These are phyloP conservation scores for Wilcoxina mikolae DNA, from an alignment of 495 filamentous ascomycete genomes.

Conservation along the genomic window DNA sequence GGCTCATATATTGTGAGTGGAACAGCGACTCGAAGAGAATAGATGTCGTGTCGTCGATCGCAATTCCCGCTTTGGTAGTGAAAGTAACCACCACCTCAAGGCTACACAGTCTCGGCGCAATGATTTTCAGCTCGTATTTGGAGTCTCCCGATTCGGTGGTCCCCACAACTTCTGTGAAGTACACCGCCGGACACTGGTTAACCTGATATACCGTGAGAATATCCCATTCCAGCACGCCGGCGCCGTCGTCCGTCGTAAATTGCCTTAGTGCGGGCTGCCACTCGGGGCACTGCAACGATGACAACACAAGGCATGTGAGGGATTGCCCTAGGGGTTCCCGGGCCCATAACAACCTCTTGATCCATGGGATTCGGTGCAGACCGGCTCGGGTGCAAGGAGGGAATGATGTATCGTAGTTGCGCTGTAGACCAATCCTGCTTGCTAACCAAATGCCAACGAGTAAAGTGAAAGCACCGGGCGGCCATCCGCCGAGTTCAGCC, in stretches of 20 bases:
- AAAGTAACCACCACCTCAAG: not conserved
- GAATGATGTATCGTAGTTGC: not conserved
- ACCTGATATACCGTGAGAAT: not conserved
- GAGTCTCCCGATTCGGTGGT: not conserved
- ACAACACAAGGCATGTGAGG: not conserved
- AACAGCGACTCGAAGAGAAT: not conserved
- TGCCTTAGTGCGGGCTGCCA: not conserved
- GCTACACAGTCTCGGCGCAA: not conserved
- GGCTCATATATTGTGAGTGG: not conserved
- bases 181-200: not conserved
- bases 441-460: slow-evolving; percentile 3
- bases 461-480: not conserved
- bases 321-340: not conserved
- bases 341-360: not conserved
- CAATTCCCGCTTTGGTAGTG: not conserved
- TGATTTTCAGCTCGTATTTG: not conserved
- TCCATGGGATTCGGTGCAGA: not conserved
- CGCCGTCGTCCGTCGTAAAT: not conserved
- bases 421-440: not conserved
- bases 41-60: not conserved
- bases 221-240: not conserved
- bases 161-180: not conserved
- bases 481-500: slow-evolving; percentile 2
- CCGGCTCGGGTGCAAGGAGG: not conserved
- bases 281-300: not conserved